Evolutionary conservation across 2,329 filamentous ascomycete genomes (phyloP).

Genomic region (Myriosclerotinia duriaeana): DNA sequence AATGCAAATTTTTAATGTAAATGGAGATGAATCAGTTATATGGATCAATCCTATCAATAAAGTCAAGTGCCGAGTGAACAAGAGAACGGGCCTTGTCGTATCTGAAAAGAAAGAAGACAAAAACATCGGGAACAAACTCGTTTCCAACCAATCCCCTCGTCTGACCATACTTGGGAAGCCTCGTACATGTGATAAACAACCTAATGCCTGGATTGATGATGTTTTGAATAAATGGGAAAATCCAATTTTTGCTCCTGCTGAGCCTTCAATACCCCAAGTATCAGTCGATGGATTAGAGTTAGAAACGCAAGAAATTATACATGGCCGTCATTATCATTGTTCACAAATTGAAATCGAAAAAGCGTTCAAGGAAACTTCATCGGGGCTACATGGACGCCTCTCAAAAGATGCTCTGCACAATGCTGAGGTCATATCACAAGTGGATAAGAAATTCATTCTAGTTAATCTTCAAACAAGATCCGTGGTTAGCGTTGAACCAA

Average conservation of each 20-base stretch:
- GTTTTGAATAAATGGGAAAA: conserved; percentile 70
- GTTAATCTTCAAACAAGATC: conserved; percentile 46
- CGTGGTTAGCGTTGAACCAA: conserved; percentile 22
- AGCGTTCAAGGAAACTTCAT: conserved; percentile 34
- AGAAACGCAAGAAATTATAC: conserved; percentile 30
- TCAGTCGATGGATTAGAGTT: conserved; percentile 39
- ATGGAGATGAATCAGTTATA: conserved; percentile 43
- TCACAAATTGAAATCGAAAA: conserved; percentile 37
- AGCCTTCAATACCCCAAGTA: conserved; percentile 49
- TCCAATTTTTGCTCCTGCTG: conserved; percentile 63
- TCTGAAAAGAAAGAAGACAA: conserved; percentile 32
- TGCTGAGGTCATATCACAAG: conserved; percentile 73
- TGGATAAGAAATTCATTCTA: conserved; percentile 88
- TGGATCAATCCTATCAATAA: conserved; percentile 65
- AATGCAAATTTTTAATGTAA: conserved; percentile 29
- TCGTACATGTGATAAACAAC: conserved; percentile 36
- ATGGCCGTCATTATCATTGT: conserved; percentile 33
- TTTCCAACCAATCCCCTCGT: background rate
- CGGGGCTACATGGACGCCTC: conserved; percentile 48
- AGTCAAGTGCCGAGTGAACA: conserved; percentile 51
- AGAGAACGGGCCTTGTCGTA: conserved; percentile 53
- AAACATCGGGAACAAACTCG: background rate
- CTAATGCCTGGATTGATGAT: conserved; percentile 56
- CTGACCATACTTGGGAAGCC: background rate
- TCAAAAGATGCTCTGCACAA: conserved; percentile 59